phyloP scores from a whole-genome alignment of 331 rosid species.

The Acacia concinna region DNA sequence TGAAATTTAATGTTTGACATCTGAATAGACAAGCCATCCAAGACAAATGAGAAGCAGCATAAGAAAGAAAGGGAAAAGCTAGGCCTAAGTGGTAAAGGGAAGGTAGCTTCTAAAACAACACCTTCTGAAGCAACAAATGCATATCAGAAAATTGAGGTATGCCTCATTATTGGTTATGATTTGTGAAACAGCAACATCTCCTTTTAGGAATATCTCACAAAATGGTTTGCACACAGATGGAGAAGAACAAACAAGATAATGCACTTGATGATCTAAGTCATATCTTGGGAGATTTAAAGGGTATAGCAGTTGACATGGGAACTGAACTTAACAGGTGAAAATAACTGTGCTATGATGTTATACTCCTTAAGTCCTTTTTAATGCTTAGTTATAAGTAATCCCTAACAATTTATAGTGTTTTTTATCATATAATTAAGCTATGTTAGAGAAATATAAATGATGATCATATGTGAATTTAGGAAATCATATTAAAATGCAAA shows the following conservation, averaged over 20 bases:
- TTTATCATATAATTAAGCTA: neutral
- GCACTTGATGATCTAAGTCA: conserved; percentile 76
- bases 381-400: neutral
- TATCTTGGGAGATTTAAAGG: conserved; percentile 92
- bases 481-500: neutral
- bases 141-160: conserved; percentile 73
- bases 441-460: neutral
- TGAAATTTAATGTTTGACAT: conserved; percentile 9
- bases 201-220: neutral
- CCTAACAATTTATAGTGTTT: neutral
- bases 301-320: conserved; percentile 88
- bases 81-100: conserved; percentile 63
- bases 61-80: conserved; percentile 61
- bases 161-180: neutral
- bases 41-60: conserved; percentile 30
- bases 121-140: conserved; percentile 50
- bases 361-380: neutral
- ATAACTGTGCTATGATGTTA: neutral
- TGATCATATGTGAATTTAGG: neutral
- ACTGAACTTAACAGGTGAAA: conserved; percentile 70
- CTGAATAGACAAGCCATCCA: conserved; percentile 51
- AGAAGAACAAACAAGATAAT: conserved; percentile 88
- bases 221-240: conserved; percentile 42
- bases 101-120: conserved; percentile 54
- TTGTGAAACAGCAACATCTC: conserved; percentile 9